Conservation (phyloP, 1,284 basidiomycete species). For the Puccinia triticina region DNA sequence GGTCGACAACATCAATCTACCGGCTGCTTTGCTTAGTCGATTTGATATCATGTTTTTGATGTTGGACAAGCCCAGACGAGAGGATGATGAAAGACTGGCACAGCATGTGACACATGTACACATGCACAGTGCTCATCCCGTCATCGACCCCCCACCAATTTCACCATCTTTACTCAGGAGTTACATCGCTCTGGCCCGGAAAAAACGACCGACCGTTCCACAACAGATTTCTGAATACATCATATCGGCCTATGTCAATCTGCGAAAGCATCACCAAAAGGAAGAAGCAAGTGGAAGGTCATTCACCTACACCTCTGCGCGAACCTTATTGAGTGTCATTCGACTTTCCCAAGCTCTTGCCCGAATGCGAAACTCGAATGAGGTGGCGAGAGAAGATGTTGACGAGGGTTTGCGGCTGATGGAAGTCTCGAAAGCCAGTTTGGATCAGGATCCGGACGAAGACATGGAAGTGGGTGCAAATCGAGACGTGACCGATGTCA, state of each 20-base stretch:
- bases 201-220: conserved; percentile 83
- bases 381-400: conserved; percentile 82
- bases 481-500: conserved; percentile 73
- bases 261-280: conserved; percentile 88
- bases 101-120: conserved; percentile 98
- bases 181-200: conserved; percentile 92
- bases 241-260: conserved; percentile 90
- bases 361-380: conserved; percentile 78
- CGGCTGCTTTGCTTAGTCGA: conserved; percentile 90
- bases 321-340: conserved; percentile 90
- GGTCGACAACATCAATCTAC: conserved; percentile 98
- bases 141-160: conserved; percentile 70
- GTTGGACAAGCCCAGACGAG: conserved; percentile 88
- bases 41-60: conserved; percentile 98
- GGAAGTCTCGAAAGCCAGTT: conserved; percentile 89
- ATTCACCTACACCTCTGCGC: conserved; percentile 92
- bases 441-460: conserved; percentile 66
- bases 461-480: conserved; percentile 68
- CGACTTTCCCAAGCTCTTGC: conserved; percentile 93
- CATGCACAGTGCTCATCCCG: conserved; percentile 89
- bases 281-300: conserved; percentile 85
- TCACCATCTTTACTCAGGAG: conserved; percentile 88
- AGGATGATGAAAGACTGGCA: conserved; percentile 92
- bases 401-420: conserved; percentile 96
- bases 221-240: conserved; percentile 86